Percentiles rank a stretch among this genome's conserved stretches.
Conservation (phyloP, 345 rosid species). For the Alliaria petiolata region DNA sequence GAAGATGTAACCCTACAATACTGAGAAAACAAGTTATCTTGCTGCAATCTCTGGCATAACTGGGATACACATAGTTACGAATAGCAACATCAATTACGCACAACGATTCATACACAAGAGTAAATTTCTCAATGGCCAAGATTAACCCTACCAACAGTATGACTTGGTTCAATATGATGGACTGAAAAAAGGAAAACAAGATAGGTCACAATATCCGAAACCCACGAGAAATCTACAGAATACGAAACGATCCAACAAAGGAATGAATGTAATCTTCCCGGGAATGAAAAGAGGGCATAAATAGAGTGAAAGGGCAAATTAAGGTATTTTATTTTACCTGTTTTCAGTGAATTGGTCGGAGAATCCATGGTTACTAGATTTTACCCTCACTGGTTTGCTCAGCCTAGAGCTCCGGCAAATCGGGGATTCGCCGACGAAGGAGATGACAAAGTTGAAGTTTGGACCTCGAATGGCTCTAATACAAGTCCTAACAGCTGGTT, state of each 20-base stretch:
- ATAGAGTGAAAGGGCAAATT: neutral
- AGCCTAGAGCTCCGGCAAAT: constrained; percentile 14
- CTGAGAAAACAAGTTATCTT: too few species aligned
- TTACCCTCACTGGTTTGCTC: constrained; percentile 10
- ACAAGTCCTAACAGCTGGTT: neutral
- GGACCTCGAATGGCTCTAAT: neutral
- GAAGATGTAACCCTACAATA: neutral
- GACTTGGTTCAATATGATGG: neutral
- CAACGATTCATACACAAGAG: neutral
- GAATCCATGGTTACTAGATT: constrained; percentile 14
- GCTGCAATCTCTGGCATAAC: too few species aligned
- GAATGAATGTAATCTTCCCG: neutral
- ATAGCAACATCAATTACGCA: neutral
- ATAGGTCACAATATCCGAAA: neutral
- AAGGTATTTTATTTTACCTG: constrained; percentile 15
- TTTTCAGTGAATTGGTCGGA: constrained; percentile 42
- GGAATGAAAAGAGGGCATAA: neutral
- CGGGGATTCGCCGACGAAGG: neutral
- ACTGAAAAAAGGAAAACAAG: neutral
- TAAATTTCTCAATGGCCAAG: neutral
- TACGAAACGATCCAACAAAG: neutral
- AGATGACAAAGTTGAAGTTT: neutral
- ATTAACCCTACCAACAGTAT: neutral
- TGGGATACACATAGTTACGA: neutral
- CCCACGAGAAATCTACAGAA: neutral